These are phyloP conservation scores for Zygoascus tannicola DNA, from an alignment of 805 yeast species.

Conservation along the genomic window DNA sequence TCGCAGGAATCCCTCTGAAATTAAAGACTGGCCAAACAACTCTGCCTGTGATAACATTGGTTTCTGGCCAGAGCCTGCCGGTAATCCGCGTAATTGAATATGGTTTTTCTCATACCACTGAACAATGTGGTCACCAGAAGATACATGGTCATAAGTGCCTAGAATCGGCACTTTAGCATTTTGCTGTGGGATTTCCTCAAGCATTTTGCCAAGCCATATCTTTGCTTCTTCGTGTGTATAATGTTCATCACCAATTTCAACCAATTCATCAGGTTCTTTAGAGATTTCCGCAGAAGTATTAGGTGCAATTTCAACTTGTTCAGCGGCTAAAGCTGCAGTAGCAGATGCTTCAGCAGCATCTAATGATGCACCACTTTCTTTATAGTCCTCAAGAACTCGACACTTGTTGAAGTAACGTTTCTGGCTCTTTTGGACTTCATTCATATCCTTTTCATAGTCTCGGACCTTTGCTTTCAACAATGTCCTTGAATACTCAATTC, in stretches of 20 bases:
- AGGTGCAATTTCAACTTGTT: neutral
- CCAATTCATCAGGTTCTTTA: conserved; percentile 8
- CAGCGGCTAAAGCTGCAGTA: neutral
- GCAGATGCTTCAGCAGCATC: neutral
- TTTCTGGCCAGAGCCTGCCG: conserved; percentile 17
- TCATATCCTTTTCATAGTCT: conserved; percentile 39
- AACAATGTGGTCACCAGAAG: conserved; percentile 52
- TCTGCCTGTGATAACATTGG: conserved; percentile 52
- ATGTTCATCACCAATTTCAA: conserved; percentile 24
- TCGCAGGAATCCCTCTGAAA: conserved; percentile 49
- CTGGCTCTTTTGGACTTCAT: conserved; percentile 47
- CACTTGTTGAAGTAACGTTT: conserved; percentile 71
- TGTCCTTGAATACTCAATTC: conserved; percentile 54
- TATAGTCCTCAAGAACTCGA: conserved; percentile 59
- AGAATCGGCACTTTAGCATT: conserved; percentile 57
- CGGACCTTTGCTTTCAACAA: conserved; percentile 43
- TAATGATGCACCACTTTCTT: conserved; percentile 38
- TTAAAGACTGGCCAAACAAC: conserved; percentile 60
- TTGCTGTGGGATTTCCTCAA: conserved; percentile 42
- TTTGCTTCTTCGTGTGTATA: conserved; percentile 34
- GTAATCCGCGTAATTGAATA: neutral
- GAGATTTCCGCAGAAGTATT: neutral
- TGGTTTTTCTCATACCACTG: conserved; percentile 33
- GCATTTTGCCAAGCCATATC: conserved; percentile 34
- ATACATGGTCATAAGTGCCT: conserved; percentile 55